Evolutionary conservation across 305 asterid species (phyloP).

Genomic region (Rubia peregrina): DNA sequence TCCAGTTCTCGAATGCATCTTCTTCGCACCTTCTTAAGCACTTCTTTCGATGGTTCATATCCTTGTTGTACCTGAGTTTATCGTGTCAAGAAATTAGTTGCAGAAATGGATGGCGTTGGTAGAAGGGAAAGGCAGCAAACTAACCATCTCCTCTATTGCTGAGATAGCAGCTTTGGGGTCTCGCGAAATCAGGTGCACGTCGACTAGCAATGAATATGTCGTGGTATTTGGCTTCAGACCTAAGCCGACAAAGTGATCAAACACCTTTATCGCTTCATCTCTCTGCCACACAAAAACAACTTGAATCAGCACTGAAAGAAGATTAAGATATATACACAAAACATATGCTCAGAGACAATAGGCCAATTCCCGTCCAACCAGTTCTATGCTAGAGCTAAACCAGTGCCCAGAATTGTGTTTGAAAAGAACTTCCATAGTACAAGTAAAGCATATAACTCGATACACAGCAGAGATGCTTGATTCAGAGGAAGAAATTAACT

Average conservation of each 20-base stretch:
- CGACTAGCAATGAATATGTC: constrained; percentile 61
- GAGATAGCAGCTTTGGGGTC: constrained; percentile 60
- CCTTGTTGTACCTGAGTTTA: constrained; percentile 48
- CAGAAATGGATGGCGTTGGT: background rate
- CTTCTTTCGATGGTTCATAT: constrained; percentile 51
- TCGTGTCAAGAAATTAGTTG: constrained; percentile 11
- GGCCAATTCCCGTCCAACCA: background rate
- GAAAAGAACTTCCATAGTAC: background rate
- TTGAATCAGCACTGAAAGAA: background rate
- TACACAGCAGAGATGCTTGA: background rate
- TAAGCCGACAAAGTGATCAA: constrained; percentile 53
- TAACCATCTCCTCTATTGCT: constrained; percentile 55
- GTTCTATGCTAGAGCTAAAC: background rate
- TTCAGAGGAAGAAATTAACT: background rate
- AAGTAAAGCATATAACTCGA: background rate
- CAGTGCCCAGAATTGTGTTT: no score
- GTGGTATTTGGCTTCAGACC: constrained; percentile 64
- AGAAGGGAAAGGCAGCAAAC: constrained; percentile 5
- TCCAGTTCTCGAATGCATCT: constrained; percentile 76
- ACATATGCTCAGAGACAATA: background rate
- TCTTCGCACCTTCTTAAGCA: constrained; percentile 63
- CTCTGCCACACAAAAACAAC: constrained; percentile 42
- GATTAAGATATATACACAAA: background rate
- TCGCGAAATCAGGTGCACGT: constrained; percentile 63
- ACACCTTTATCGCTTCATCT: constrained; percentile 77